Base-by-base conservation (phyloP, 345 rosid species). In the Melaleuca quinquenervia region DNA sequence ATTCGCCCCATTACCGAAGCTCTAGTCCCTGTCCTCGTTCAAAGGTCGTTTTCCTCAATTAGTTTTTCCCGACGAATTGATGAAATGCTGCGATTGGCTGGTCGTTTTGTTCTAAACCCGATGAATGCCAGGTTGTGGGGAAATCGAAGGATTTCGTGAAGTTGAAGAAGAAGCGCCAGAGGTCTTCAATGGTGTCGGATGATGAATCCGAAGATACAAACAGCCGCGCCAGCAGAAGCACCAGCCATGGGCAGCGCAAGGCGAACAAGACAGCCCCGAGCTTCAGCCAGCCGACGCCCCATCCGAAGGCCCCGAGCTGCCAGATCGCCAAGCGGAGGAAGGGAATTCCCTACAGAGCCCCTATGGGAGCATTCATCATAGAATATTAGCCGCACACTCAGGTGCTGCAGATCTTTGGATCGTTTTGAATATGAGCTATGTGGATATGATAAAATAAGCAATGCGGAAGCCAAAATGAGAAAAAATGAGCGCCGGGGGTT, bases 331-430 rank as follows among this genome's bases (percentile, higher is more conserved):
- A 91, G 90, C 88, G 94, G 80, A 91, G 96, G 83, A 93, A 93
- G 94, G 94, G 96, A 24, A 89, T 91, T 64, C 96, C 96, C 3
- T 94, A 92, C 60, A 89, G 96, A 48, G 88, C 96, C 53, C 96
- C 96, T 5, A 90, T 92, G 94, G 96, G 94, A 92, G 94, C 94
- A 45, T 89, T 92, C 54, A 88, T 92, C 64, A 85, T 91, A 88
- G 90, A 93, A 83, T 93, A 91, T 83, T 92, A 85, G 88, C 52
- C 85, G 5, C 78, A 32, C 45, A 5, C n/a, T 24, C n/a, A 10
- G 58, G 58, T 9, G 58, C 58, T 54, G 3, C 58, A 21, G 11
- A 9, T 9, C 22, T 21, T 45, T 4, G 36, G 12, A 26, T 50
- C 55, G 45, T 70, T 18, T 41, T 70, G 18, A 36, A 22, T 32